Evolutionary conservation across 1,139 yeast genomes (phyloP), one percentile per base, ranked within the genome.

Genomic region (Candida smagusa): DNA sequence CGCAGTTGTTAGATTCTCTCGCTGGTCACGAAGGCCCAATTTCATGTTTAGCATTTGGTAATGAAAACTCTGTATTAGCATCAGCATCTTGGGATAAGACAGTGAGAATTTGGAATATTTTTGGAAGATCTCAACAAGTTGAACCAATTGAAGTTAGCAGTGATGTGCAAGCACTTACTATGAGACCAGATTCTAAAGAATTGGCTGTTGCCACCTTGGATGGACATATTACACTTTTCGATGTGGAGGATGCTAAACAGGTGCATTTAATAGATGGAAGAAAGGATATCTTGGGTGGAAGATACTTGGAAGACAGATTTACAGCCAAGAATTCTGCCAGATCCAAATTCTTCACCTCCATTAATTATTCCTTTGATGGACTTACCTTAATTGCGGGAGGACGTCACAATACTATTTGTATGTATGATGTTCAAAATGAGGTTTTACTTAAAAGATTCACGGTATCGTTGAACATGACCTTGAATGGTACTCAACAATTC

Each of bases 81-180:
- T 83, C 94, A 41, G 95, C 96, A 2, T 84, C 96, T 22, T 94
- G 99, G 99, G 99, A 92, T 63, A 85, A 84, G 52, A 88, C 97
- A 2, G 83, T 90, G 9, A 72, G 98, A 50, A 72, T 92, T 9
- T 92, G 99, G 99, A 85, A 83, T 56, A 80, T 92, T 31, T 92
- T 92, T 59, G 84, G 90, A 7, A 77, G 96, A 49, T 74, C 88
- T 0, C 89, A 82, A 54, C 81, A 80, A 34, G 95, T 87, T 34
- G 99, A 92, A 61, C 97, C 98, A 4, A 78, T 92, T 51, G 89
- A 85, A 52, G 78, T 88, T 23, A 78, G 75, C 42, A 78, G 92
- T 28, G 98, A 92, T 58, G 96, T 88, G n/a, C 70, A 92, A 47
- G 74, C 89, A 25, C 69, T 94, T 30, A 76, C 88, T 1, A 77